Conservation (phyloP, 2,329 filamentous ascomycete genomes). For the Fusarium staphyleae region DNA sequence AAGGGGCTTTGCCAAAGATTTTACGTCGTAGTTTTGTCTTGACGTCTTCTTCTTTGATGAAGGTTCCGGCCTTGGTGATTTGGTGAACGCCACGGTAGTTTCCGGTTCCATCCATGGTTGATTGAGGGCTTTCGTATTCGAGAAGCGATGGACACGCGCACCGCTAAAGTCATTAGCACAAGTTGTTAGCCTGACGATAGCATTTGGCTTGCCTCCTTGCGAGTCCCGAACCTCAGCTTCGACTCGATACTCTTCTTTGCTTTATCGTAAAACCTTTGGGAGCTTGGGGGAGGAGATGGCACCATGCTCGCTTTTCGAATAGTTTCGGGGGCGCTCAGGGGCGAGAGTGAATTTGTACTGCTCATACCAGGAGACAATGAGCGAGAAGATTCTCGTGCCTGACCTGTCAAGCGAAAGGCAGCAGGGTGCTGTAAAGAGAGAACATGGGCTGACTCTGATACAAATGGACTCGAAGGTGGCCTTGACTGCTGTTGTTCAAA, state of each 20-base stretch:
- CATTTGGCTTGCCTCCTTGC: slow-evolving; percentile 19
- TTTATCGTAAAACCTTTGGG: slow-evolving; percentile 25
- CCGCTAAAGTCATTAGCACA: slow-evolving; percentile 17
- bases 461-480: slow-evolving; percentile 50
- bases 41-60: slow-evolving; percentile 45
- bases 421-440: slow-evolving; percentile 52
- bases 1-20: slow-evolving; percentile 52
- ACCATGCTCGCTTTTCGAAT: not conserved
- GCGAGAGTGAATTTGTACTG: slow-evolving; percentile 19
- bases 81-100: slow-evolving; percentile 29
- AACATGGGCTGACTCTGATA: slow-evolving; percentile 58
- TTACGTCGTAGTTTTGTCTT: slow-evolving; percentile 44
- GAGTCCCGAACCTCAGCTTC: slow-evolving; percentile 25
- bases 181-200: not conserved
- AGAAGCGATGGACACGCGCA: slow-evolving; percentile 21
- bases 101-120: slow-evolving; percentile 18
- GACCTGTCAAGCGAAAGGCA: slow-evolving; percentile 8
- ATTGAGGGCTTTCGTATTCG: slow-evolving; percentile 18
- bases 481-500: slow-evolving; percentile 24
- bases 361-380: slow-evolving; percentile 4
- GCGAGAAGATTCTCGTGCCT: slow-evolving; percentile 4
- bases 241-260: slow-evolving; percentile 38
- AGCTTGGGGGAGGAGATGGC: slow-evolving; percentile 2
- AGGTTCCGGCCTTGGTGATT: slow-evolving; percentile 36
- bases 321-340: not conserved